Base-by-base conservation (phyloP, 2,329 filamentous ascomycete species). In the Penicillium thymicola region DNA sequence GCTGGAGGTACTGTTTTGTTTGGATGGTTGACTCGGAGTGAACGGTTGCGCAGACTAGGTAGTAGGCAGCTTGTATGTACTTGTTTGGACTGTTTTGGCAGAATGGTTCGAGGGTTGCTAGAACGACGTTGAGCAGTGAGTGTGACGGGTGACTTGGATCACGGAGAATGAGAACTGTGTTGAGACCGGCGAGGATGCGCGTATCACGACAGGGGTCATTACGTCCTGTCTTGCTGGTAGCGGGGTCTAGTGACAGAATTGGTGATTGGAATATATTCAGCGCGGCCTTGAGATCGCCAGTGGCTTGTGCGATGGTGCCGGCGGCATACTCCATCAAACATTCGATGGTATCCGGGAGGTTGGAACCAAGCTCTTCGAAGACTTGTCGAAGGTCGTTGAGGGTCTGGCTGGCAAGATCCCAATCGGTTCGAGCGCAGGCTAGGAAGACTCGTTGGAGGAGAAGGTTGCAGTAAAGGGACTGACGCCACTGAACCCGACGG, bases 31-130 rank as follows among this genome's bases (percentile, higher is more conserved):
- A 84, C 80, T 83, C 65, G 76, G 84, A 70, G 78, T 88, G 67
- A 6, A 89, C 81, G 2, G 87, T 85, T 6, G 90, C 88, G 62
- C 86, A 82, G 55, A 93, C 82, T 11, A 96, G 82, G 67, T 89
- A 85, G 77, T 88, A 93, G 1, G 90, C 90, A 32, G 89, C 88
- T 60, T 85, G 83, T 55, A 97, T 86, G 66, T 92, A 88, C 65
- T 84, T 81, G 72, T 90, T 92, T 37, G 83, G 81, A 70, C 92
- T 89, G 53, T 82, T 80, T 18, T 78, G 75, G 72, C 90, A 94
- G 49, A 89, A 79, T 0, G 85, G 82, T 51, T 87, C 83, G 6
- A 96, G 77, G 46, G 82, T 80, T 37, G 86, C 81, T 27, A 95
- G 78, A 8, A 93, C 74, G 9, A 80, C 75, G 2, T 81, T 77